A percentile compares a stretch with the other conserved stretches of the same genome.
These are phyloP conservation scores for Noccaea caerulescens DNA, from an alignment of 345 rosid genomes.

Conservation along the genomic window DNA sequence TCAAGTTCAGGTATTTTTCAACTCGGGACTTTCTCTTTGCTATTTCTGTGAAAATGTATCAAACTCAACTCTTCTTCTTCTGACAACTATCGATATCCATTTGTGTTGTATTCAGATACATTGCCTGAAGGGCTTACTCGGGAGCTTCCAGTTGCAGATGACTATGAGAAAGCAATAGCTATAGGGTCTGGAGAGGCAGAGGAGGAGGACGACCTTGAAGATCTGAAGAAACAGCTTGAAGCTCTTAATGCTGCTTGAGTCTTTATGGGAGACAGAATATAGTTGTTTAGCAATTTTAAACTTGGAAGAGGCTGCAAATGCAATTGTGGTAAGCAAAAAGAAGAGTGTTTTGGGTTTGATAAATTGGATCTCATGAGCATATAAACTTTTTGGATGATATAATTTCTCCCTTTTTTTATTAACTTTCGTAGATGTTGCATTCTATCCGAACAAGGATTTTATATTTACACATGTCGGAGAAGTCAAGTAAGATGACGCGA, in stretches of 20 bases:
- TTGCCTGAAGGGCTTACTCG: conserved; percentile 87
- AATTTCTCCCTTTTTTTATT: background rate
- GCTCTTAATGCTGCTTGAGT: conserved; percentile 71
- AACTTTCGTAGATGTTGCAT: background rate
- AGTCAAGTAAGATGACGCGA: background rate
- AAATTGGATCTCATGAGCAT: conserved; percentile 25
- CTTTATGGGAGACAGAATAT: conserved; percentile 6
- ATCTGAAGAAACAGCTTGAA: conserved; percentile 80
- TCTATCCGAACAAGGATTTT: background rate
- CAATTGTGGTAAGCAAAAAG: conserved; percentile 27
- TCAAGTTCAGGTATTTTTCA: conserved; percentile 61
- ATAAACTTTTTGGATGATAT: conserved; percentile 19
- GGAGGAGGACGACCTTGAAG: conserved; percentile 64
- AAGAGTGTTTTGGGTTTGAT: conserved; percentile 4
- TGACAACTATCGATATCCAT: background rate
- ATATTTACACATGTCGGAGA: background rate
- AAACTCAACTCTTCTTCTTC: background rate
- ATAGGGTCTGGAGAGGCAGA: conserved; percentile 53
- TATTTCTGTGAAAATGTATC: background rate
- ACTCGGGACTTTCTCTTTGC: conserved; percentile 4
- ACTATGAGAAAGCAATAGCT: conserved; percentile 49
- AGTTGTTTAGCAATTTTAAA: conserved; percentile 5
- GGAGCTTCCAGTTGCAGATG: conserved; percentile 87
- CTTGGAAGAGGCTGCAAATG: conserved; percentile 36
- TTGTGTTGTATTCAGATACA: conserved; percentile 49